phyloP scores from a whole-genome alignment of 306 rosid species.

The Pyrus pyrifolia region DNA sequence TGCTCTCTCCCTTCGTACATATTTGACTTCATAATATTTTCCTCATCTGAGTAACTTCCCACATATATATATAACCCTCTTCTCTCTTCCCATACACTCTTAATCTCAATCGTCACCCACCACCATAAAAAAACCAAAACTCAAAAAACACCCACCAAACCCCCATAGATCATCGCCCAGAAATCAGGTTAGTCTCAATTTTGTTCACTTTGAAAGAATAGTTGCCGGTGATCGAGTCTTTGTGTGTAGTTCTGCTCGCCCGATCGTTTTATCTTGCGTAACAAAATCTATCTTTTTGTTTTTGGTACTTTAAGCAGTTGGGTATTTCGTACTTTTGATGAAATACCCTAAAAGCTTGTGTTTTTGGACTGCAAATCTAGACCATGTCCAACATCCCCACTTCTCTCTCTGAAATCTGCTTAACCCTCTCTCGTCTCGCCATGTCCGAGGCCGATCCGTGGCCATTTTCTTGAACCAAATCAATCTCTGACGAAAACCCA shows the following conservation, averaged over 20 bases:
- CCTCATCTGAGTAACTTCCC: not conserved
- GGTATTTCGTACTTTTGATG: slow-evolving; percentile 5
- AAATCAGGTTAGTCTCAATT: not conserved
- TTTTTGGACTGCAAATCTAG: not conserved
- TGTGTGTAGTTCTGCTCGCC: too few relatives aligned
- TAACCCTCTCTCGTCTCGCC: slow-evolving; percentile 46
- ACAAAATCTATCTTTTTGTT: not conserved
- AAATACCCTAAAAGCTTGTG: not conserved
- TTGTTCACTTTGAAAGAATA: not conserved
- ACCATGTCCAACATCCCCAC: slow-evolving; percentile 58
- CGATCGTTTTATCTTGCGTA: not conserved
- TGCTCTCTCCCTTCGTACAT: not conserved
- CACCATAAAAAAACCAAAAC: not conserved
- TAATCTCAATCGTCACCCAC: not conserved
- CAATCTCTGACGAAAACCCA: not conserved
- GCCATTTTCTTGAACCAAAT: slow-evolving; percentile 43
- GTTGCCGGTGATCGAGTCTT: not conserved
- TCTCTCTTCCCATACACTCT: not conserved
- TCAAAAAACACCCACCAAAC: not conserved
- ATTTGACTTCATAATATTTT: not conserved
- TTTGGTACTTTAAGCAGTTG: not conserved
- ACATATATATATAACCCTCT: not conserved
- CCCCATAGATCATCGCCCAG: not conserved
- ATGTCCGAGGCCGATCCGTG: slow-evolving; percentile 77
- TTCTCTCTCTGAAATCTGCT: slow-evolving; percentile 53